Percentiles rank a stretch among this genome's conserved stretches.
phyloP scores from a whole-genome alignment of 2,329 filamentous ascomycete species.

The Stagonosporopsis chrysanthemi region DNA sequence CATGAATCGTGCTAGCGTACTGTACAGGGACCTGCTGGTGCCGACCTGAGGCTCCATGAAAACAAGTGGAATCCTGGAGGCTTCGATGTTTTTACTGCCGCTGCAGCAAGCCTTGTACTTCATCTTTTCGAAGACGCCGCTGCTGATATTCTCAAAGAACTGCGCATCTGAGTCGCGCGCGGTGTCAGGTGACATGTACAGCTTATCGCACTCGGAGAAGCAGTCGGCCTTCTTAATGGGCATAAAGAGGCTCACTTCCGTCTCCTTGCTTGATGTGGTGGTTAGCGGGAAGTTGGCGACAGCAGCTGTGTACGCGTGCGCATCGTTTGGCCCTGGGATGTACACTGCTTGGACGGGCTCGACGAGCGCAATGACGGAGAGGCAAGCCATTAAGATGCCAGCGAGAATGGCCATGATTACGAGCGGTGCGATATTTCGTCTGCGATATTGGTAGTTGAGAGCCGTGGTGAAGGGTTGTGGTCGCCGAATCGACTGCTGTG shows the following conservation, averaged over 20 bases:
- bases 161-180: constrained; percentile 29
- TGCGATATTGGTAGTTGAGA: not conserved
- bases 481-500: constrained; percentile 10
- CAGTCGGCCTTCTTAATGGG: constrained; percentile 26
- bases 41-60: constrained; percentile 58
- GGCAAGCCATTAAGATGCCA: constrained; percentile 3
- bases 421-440: constrained; percentile 5
- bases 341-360: constrained; percentile 15
- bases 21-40: constrained; percentile 55
- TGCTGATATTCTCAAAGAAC: constrained; percentile 33
- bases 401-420: constrained; percentile 8
- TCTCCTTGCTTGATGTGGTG: constrained; percentile 13
- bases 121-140: constrained; percentile 31
- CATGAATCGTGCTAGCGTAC: constrained; percentile 54
- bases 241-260: constrained; percentile 36
- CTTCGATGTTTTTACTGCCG: constrained; percentile 13
- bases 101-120: constrained; percentile 28
- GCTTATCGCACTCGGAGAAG: constrained; percentile 16
- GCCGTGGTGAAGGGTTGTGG: constrained; percentile 7
- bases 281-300: constrained; percentile 26
- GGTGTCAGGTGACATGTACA: constrained; percentile 32
- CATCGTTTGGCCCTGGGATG: constrained; percentile 25
- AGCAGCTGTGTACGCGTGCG: constrained; percentile 26
- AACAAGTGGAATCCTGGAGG: constrained; percentile 33
- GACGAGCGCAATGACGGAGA: constrained; percentile 2